Evolutionary conservation across 129 eudicot species (phyloP).

Genomic region (Scalesia atractyloides): DNA sequence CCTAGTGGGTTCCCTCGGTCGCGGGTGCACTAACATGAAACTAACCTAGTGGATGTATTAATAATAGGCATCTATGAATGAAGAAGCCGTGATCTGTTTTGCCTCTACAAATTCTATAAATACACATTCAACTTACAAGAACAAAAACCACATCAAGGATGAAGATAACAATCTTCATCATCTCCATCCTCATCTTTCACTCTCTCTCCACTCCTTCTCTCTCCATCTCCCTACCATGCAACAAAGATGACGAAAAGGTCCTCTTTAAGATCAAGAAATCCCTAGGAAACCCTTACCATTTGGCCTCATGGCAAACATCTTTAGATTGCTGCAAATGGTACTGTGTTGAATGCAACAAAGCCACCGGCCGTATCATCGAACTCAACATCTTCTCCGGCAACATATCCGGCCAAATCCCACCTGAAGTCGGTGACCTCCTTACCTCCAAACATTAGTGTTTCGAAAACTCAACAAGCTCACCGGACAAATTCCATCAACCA

Average conservation of each 20-base stretch:
- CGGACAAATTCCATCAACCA: conserved; percentile 53
- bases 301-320: conserved; percentile 44
- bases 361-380: conserved; percentile 34
- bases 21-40: too few relatives aligned
- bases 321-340: conserved; percentile 55
- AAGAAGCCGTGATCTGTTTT: neutral
- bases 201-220: conserved; percentile 22
- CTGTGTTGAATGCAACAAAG: conserved; percentile 32
- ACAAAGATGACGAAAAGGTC: conserved; percentile 55
- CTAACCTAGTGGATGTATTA: too few relatives aligned
- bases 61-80: too few relatives aligned
- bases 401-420: conserved; percentile 56
- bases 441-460: conserved; percentile 39
- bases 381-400: conserved; percentile 42
- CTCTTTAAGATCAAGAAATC: conserved; percentile 49
- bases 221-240: conserved; percentile 42
- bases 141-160: too few relatives aligned
- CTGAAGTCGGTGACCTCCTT: conserved; percentile 51
- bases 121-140: too few relatives aligned
- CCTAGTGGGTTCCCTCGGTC: too few relatives aligned
- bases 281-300: conserved; percentile 42
- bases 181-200: neutral
- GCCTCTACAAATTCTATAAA: too few relatives aligned
- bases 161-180: too few relatives aligned
- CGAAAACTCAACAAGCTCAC: conserved; percentile 50